Percentiles rank a stretch among this genome's conserved stretches.
Conservation (phyloP, 441 rosid genomes). For the Arabidopsis lyrata region DNA sequence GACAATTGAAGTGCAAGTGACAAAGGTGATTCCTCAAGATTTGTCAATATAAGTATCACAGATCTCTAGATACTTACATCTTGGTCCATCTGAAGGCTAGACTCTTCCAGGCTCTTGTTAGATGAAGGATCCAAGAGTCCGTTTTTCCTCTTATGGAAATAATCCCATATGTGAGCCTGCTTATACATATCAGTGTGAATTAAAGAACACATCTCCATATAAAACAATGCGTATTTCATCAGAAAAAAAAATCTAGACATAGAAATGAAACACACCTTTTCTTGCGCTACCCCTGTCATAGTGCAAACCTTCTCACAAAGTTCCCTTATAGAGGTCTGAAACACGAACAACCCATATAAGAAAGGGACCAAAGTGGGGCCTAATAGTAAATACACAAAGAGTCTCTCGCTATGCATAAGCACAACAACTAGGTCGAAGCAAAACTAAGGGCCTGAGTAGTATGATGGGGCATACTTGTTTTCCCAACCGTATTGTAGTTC, state of each 20-base stretch:
- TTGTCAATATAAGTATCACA: conserved; percentile 17
- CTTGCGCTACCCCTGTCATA: conserved; percentile 57
- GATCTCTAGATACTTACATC: conserved; percentile 70
- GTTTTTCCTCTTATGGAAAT: conserved; percentile 59
- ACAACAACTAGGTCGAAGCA: not conserved
- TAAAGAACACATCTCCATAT: conserved; percentile 40
- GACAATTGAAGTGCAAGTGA: not conserved
- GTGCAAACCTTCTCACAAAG: conserved; percentile 72
- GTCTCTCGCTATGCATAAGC: conserved; percentile 15
- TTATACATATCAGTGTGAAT: conserved; percentile 52
- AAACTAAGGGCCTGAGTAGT: not conserved
- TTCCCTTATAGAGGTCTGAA: conserved; percentile 74
- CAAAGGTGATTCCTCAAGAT: not conserved
- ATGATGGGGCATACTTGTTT: conserved; percentile 64
- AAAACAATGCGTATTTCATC: conserved; percentile 7
- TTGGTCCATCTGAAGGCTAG: conserved; percentile 88
- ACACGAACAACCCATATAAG: conserved; percentile 37
- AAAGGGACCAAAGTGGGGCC: conserved; percentile 17
- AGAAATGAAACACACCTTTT: conserved; percentile 58
- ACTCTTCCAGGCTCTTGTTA: conserved; percentile 64
- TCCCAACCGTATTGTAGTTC: conserved; percentile 61
- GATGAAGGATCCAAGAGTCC: conserved; percentile 51
- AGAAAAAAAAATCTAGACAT: not conserved
- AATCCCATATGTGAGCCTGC: conserved; percentile 77
- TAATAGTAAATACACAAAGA: not conserved